These are phyloP conservation scores for Sabuloglossum arenarium DNA, from an alignment of 495 filamentous ascomycete genomes.

Conservation along the genomic window DNA sequence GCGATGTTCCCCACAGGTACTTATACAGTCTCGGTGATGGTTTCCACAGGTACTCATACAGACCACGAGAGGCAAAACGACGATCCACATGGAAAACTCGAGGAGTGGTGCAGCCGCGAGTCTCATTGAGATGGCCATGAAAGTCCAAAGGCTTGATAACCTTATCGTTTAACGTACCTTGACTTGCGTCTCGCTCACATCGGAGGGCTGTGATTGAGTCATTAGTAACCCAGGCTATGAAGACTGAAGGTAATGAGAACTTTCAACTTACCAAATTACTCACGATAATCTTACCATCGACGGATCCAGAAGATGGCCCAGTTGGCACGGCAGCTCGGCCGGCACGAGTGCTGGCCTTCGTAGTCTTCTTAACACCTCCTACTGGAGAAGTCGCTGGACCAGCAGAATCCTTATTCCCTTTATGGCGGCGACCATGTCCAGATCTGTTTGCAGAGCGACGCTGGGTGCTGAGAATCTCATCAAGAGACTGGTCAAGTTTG, in stretches of 20 bases:
- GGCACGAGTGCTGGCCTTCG: slow-evolving; percentile 36
- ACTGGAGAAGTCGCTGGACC: slow-evolving; percentile 39
- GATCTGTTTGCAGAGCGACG: slow-evolving; percentile 32
- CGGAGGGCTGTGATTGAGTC: slow-evolving; percentile 42
- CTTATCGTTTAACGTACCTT: slow-evolving; percentile 90
- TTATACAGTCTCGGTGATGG: background rate
- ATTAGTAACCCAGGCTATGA: slow-evolving; percentile 24
- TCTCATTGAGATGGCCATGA: slow-evolving; percentile 29
- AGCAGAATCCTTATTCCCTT: slow-evolving; percentile 27
- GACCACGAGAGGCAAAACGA: background rate
- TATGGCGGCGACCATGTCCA: slow-evolving; percentile 29
- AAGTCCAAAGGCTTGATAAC: slow-evolving; percentile 28
- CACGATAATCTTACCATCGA: slow-evolving; percentile 90
- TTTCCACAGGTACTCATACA: background rate
- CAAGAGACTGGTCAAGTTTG: slow-evolving; percentile 88
- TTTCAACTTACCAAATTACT: slow-evolving; percentile 74
- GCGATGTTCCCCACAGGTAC: background rate
- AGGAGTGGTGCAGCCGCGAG: slow-evolving; percentile 9
- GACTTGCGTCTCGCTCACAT: slow-evolving; percentile 87
- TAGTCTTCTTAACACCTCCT: slow-evolving; percentile 72
- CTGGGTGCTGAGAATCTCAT: slow-evolving; percentile 76
- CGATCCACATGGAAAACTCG: background rate
- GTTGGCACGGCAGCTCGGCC: slow-evolving; percentile 40
- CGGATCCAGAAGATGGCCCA: slow-evolving; percentile 30
- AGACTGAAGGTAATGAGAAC: background rate